Evolutionary conservation across 805 yeast genomes (phyloP), one percentile per base, ranked within the genome.

Genomic region (Clavispora phyllophila): DNA sequence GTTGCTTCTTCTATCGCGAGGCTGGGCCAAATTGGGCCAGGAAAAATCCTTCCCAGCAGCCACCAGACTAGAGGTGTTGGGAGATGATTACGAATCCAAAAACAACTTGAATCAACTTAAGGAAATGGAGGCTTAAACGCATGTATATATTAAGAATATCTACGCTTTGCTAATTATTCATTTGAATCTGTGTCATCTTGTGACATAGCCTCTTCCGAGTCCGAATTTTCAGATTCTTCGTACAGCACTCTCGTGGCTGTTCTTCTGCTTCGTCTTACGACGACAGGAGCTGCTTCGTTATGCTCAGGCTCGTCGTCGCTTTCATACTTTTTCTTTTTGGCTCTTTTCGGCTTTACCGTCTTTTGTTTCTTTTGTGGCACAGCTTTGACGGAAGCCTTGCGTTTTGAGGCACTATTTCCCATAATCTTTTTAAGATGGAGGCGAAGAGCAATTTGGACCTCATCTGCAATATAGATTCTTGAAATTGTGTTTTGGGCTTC

Each of bases 31-130:
- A n/a, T 50, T 66, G 2, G 78, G 77, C 4, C 65, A 68, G 2
- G 80, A 73, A 9, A 68, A 67, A 44, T 76, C 72, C 40, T 82
- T 65, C 50, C 83, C 95, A 5, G 89, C 91, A 7, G 91, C 95
- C 12, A 84, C 87, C 5, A 75, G 96, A 46, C 63, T 93, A 43
- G 63, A 78, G 40, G 73, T 91, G 5, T 61, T 88, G 23, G 90
- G 90, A 3, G 96, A 91, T 54, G 96, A 87, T 38, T 87, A 91
- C 85, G 48, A 57, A 10, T 54, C 58, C 1, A 63, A 63, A 0
- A 80, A 84, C 1, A 60, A 45, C 14, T 56, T 84, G 10, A 69
- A 73, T n/a, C 45, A 65, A 9, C 61, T 76, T 35, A 72, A 72
- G 42, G 64, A 59, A 15, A 68, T 76, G 78, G 77, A 67, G 34